phyloP scores from a whole-genome alignment of 2,329 filamentous ascomycete genomes.

The Cordyceps militaris region DNA sequence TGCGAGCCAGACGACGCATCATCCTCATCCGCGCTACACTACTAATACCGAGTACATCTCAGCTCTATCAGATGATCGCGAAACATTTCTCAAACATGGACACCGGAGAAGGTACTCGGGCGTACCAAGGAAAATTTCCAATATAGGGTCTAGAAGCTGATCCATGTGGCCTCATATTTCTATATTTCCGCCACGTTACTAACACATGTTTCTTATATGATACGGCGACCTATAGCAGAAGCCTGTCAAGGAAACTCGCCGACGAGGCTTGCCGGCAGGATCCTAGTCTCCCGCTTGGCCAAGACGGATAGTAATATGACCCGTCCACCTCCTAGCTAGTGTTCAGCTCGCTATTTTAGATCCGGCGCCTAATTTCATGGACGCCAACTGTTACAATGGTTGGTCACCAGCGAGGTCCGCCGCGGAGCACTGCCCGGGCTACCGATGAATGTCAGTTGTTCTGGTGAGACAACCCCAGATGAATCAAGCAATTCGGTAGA shows the following conservation, averaged over 20 bases:
- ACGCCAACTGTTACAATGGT: too few species aligned
- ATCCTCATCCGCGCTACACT: too few species aligned
- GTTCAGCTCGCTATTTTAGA: neutral
- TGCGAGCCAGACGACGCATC: neutral
- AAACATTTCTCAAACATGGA: too few species aligned
- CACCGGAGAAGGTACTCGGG: too few species aligned
- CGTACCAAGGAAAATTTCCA: too few species aligned
- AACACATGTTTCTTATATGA: neutral
- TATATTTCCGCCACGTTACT: neutral
- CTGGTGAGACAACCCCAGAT: neutral
- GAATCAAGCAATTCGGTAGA: neutral
- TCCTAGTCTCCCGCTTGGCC: neutral
- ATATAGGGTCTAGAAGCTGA: too few species aligned
- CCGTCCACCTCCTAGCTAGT: neutral
- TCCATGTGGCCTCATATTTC: neutral
- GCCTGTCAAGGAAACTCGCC: neutral
- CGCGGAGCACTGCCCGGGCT: neutral
- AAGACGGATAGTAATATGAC: neutral
- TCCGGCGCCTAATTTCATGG: neutral
- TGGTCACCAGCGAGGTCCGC: neutral
- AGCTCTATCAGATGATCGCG: too few species aligned
- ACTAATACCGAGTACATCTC: too few species aligned
- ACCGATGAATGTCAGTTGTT: neutral
- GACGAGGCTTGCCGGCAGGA: neutral
- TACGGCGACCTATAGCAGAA: neutral